Conservation (phyloP, 805 yeast genomes). For the Monosporozyma aerobia region DNA sequence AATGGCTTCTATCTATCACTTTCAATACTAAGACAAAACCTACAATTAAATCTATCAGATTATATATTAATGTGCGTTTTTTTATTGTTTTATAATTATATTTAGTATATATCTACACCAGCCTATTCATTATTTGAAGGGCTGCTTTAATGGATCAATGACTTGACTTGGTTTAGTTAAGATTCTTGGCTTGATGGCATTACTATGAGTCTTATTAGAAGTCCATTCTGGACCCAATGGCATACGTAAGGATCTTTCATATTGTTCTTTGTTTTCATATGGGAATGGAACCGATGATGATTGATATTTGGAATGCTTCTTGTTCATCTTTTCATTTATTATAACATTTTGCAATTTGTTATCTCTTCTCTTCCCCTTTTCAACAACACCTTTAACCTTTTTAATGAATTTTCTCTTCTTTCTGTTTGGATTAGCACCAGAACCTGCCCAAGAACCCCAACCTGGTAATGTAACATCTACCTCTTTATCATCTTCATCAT, state of each 20-base stretch:
- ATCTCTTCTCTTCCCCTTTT: slow-evolving; percentile 66
- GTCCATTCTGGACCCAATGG: slow-evolving; percentile 99
- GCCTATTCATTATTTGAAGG: slow-evolving; percentile 41
- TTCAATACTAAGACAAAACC: too few relatives aligned
- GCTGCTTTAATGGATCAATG: slow-evolving; percentile 84
- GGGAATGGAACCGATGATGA: slow-evolving; percentile 92
- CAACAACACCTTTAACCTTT: slow-evolving; percentile 68
- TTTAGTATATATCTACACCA: not conserved
- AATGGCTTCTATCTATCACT: too few relatives aligned
- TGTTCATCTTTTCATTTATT: slow-evolving; percentile 78
- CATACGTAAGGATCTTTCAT: slow-evolving; percentile 86
- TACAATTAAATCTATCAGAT: not conserved
- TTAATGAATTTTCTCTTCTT: slow-evolving; percentile 56
- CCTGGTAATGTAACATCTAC: slow-evolving; percentile 86
- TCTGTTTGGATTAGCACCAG: slow-evolving; percentile 36
- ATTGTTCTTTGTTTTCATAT: slow-evolving; percentile 85
- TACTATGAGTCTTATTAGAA: slow-evolving; percentile 76
- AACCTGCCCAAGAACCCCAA: slow-evolving; percentile 97
- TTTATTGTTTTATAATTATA: slow-evolving; percentile 14
- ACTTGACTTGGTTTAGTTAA: slow-evolving; percentile 80
- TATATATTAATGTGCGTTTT: not conserved
- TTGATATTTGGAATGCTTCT: slow-evolving; percentile 77
- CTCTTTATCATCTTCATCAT: slow-evolving; percentile 80
- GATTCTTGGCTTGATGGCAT: slow-evolving; percentile 80
- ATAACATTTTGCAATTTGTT: slow-evolving; percentile 71